Percentiles rank a stretch among this genome's conserved stretches.
phyloP scores from a whole-genome alignment of 257 asterid genomes.

The Capsicum pubescens region DNA sequence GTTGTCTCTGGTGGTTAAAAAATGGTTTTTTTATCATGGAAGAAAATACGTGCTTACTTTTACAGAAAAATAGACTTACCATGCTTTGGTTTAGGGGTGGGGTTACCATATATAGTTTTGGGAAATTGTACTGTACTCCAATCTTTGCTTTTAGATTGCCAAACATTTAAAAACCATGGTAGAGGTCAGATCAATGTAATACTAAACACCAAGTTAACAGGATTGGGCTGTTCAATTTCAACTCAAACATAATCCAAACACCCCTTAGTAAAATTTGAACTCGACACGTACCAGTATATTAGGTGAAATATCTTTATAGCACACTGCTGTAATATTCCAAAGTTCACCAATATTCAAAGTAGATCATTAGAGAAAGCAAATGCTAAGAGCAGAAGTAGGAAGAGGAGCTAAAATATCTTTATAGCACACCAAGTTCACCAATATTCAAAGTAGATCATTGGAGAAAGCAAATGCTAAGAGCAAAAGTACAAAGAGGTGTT shows the following conservation, averaged over 20 bases:
- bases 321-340: background rate
- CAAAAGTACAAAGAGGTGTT: background rate
- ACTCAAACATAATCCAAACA: background rate
- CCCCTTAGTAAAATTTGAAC: background rate
- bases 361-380: too few relatives aligned
- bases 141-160: background rate
- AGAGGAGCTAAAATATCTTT: too few relatives aligned
- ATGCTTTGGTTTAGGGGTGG: background rate
- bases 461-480: background rate
- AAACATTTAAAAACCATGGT: background rate
- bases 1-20: slow-evolving; percentile 39
- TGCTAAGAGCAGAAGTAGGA: too few relatives aligned
- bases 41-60: slow-evolving; percentile 27
- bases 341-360: too few relatives aligned
- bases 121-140: too few relatives aligned
- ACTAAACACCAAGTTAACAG: background rate
- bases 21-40: slow-evolving; percentile 33
- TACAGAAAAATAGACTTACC: slow-evolving; percentile 10
- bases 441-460: background rate
- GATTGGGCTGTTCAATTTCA: background rate
- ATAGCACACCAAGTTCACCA: background rate
- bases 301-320: background rate
- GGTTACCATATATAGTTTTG: too few relatives aligned
- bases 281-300: background rate
- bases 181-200: background rate